Base-by-base conservation (phyloP, 805 yeast genomes). In the Candida methanosorbosa region DNA sequence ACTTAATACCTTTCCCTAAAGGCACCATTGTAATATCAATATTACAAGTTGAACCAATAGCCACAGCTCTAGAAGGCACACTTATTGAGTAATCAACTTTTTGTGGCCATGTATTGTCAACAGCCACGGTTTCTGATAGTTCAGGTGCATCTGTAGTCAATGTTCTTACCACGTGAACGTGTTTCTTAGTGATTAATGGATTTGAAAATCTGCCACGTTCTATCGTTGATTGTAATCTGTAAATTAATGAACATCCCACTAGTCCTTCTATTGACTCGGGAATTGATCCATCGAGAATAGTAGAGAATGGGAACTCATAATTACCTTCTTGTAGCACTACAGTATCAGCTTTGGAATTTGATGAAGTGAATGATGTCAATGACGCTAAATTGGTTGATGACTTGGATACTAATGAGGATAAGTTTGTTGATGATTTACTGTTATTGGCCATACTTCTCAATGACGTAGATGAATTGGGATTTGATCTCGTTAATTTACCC, bases 101-200 rank as follows among this genome's bases (percentile, higher is more conserved):
- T 30, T 77, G 65, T 2, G 97, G 97, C 97, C 97, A 90, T 1
- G 88, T 79, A 54, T 90, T 90, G 51, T 87, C 95, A 22, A 90
- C 94, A 0, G 94, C 84, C 46, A 88, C 83, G 0, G 97, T 85
- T 56, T 90, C 97, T 0, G 94, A 71, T 18, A 87, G 64, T 48
- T 92, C 97, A 4, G 83, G 72, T 1, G 94, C 72, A 55, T 90
- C 97, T 1, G 94, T 73, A 2, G 95, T 78, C 39, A 90, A 61
- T 0, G 97, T 90, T 48, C 98, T 70, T 9, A 92, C 75, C 9
- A 92, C 77, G 40, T 95, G 74, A 3, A 92, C 43, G 48, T 79
- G 86, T 56, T 78, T 83, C 45, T 75, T 78, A 14, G 87, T 68
- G 7, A 66, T 50, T 44, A 90, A 56, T 37, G 78, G 76, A 40